phyloP scores from a whole-genome alignment of 2,329 filamentous ascomycete genomes.

The Sarocladium oryzae region DNA sequence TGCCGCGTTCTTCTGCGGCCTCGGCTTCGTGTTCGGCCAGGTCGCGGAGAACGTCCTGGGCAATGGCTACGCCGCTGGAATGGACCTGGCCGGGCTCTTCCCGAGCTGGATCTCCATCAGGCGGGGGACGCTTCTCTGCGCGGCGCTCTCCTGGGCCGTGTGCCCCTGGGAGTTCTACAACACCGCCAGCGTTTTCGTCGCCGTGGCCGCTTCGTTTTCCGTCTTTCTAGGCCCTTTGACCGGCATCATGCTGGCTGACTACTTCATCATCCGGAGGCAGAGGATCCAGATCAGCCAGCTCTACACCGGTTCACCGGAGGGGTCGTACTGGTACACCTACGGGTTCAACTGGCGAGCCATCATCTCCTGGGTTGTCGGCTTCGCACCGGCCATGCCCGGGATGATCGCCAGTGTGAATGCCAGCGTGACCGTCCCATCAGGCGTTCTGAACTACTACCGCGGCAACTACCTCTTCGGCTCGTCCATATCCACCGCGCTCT shows the following conservation, averaged over 20 bases:
- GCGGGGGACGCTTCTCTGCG: conserved; percentile 39
- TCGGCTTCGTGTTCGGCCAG: conserved; percentile 48
- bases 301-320: conserved; percentile 19
- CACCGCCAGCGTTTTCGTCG: conserved; percentile 18
- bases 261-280: conserved; percentile 27
- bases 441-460: conserved; percentile 12
- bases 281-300: conserved; percentile 29
- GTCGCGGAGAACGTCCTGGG: conserved; percentile 53
- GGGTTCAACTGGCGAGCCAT: conserved; percentile 26
- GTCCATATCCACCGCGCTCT: background rate
- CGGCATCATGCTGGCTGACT: conserved; percentile 21
- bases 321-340: conserved; percentile 26
- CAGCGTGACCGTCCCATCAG: conserved; percentile 3
- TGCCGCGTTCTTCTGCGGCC: conserved; percentile 40
- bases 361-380: conserved; percentile 23
- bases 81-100: conserved; percentile 37
- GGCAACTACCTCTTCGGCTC: conserved; percentile 13
- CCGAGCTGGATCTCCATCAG: conserved; percentile 48
- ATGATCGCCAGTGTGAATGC: conserved; percentile 14
- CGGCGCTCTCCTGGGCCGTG: conserved; percentile 11
- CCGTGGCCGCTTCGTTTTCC: conserved; percentile 17
- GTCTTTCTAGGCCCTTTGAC: conserved; percentile 20
- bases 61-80: conserved; percentile 49
- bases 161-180: conserved; percentile 18
- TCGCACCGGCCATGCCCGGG: conserved; percentile 21